Evolutionary conservation across 2,329 filamentous ascomycete species (phyloP).

Genomic region (Fusarium verticillioides): DNA sequence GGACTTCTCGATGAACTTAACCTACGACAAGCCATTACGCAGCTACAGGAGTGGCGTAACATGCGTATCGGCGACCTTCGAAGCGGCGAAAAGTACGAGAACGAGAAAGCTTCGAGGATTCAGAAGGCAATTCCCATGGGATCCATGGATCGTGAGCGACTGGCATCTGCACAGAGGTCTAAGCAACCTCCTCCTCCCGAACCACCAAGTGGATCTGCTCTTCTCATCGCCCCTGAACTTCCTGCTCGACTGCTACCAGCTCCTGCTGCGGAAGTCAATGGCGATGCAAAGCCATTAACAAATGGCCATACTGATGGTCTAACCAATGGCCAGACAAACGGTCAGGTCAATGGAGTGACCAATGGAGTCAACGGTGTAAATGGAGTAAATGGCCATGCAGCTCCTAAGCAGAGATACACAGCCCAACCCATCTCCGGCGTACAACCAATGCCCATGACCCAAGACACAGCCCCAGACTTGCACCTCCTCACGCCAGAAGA

Average conservation of each 20-base stretch:
- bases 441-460: constrained; percentile 73
- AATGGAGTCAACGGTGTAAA: constrained; percentile 48
- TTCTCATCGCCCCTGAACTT: constrained; percentile 82
- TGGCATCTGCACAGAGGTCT: constrained; percentile 76
- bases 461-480: constrained; percentile 82
- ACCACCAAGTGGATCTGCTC: constrained; percentile 77
- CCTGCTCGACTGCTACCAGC: constrained; percentile 65
- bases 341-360: constrained; percentile 57
- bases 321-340: constrained; percentile 58
- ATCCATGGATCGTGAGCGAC: constrained; percentile 82
- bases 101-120: constrained; percentile 81
- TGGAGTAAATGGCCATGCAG: constrained; percentile 50
- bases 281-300: constrained; percentile 63
- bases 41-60: constrained; percentile 93
- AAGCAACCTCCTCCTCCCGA: constrained; percentile 75
- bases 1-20: constrained; percentile 92
- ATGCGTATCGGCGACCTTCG: constrained; percentile 86
- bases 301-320: constrained; percentile 64
- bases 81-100: constrained; percentile 90
- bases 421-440: constrained; percentile 69
- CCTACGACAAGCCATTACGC: constrained; percentile 85
- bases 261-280: constrained; percentile 53
- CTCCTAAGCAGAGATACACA: constrained; percentile 62
- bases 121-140: constrained; percentile 78
- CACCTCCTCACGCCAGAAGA: constrained; percentile 90